Evolutionary conservation across 2,329 filamentous ascomycete genomes (phyloP).

Genomic region (Biscogniauxia sp.): DNA sequence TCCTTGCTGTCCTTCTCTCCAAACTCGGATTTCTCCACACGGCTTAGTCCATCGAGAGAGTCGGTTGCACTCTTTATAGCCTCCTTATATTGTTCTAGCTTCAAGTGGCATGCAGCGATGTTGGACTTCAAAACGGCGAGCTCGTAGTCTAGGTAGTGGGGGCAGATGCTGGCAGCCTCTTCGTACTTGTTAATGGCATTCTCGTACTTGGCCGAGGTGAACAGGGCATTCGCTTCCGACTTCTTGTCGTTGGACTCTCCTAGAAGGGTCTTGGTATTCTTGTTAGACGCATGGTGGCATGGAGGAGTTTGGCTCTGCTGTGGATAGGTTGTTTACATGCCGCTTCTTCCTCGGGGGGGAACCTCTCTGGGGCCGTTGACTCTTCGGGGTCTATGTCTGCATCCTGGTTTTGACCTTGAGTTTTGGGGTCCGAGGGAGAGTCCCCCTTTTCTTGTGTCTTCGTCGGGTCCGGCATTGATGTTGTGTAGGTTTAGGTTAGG

Average conservation of each 20-base stretch:
- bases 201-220: slow-evolving; percentile 67
- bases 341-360: slow-evolving; percentile 56
- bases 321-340: slow-evolving; percentile 36
- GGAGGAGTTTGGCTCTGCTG: neutral
- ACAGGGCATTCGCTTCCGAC: slow-evolving; percentile 74
- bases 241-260: slow-evolving; percentile 72
- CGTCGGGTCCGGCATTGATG: slow-evolving; percentile 14
- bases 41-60: slow-evolving; percentile 70
- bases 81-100: slow-evolving; percentile 81
- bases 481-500: neutral
- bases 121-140: slow-evolving; percentile 85
- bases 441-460: slow-evolving; percentile 12
- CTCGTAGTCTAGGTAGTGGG: slow-evolving; percentile 83
- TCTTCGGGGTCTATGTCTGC: slow-evolving; percentile 25
- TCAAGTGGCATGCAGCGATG: slow-evolving; percentile 84
- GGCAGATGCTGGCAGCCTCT: slow-evolving; percentile 73
- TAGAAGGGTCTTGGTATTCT: slow-evolving; percentile 58
- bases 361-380: slow-evolving; percentile 36
- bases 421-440: neutral
- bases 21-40: slow-evolving; percentile 43
- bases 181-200: slow-evolving; percentile 82
- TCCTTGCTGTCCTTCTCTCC: slow-evolving; percentile 40
- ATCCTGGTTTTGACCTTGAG: slow-evolving; percentile 4
- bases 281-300: neutral
- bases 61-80: slow-evolving; percentile 71